Percentiles rank a stretch among this genome's conserved stretches.
phyloP scores from a whole-genome alignment of 345 rosid genomes.

The Hevea brasiliensis region DNA sequence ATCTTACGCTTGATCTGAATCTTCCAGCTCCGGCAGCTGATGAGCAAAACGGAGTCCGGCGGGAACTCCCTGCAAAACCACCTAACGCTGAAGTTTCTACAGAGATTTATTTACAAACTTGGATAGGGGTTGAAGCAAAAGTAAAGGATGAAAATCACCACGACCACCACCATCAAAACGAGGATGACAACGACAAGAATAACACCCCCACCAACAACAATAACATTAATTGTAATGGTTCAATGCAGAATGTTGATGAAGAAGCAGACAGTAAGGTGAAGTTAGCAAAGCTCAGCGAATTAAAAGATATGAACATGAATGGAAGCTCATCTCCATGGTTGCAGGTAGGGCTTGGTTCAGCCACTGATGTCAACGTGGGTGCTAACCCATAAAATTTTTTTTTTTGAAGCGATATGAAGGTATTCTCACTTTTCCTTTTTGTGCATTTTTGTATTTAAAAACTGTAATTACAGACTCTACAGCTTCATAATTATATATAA shows the following conservation, averaged over 20 bases:
- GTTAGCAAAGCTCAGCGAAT: constrained; percentile 61
- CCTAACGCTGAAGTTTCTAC: constrained; percentile 36
- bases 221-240: constrained; percentile 10
- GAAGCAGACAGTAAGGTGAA: constrained; percentile 65
- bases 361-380: constrained; percentile 36
- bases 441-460: constrained; percentile 10
- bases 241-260: constrained; percentile 42
- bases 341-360: constrained; percentile 77
- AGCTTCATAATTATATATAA: constrained; percentile 11
- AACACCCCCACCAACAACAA: constrained; percentile 15
- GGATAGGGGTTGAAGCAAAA: constrained; percentile 39
- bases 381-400: constrained; percentile 30
- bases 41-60: constrained; percentile 10
- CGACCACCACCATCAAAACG: constrained; percentile 19
- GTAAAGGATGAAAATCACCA: constrained; percentile 23
- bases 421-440: not conserved
- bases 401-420: not conserved
- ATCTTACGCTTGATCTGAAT: constrained; percentile 67
- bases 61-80: constrained; percentile 8
- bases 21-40: constrained; percentile 53
- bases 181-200: constrained; percentile 11
- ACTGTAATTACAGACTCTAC: constrained; percentile 26
- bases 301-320: constrained; percentile 47
- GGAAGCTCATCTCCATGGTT: constrained; percentile 70
- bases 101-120: constrained; percentile 42